phyloP scores from a whole-genome alignment of 1,284 basidiomycete genomes.

The Austroboletus niveus region DNA sequence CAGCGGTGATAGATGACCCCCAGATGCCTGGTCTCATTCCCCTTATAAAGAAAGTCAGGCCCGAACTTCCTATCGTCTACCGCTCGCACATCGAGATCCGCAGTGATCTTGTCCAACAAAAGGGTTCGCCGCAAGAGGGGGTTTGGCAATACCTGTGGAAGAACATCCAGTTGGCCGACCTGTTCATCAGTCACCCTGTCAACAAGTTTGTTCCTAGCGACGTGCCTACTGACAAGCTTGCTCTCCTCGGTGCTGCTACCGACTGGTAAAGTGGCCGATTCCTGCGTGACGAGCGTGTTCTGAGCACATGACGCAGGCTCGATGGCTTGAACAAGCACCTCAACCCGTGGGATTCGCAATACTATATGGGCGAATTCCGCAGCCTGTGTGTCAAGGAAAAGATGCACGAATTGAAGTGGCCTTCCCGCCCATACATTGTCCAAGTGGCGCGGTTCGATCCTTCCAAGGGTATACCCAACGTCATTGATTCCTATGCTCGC shows the following conservation, averaged over 20 bases:
- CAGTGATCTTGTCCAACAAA: constrained; percentile 69
- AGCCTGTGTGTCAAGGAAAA: constrained; percentile 70
- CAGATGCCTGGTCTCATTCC: constrained; percentile 88
- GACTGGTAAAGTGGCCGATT: constrained; percentile 56
- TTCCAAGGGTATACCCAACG: constrained; percentile 73
- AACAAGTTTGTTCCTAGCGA: constrained; percentile 85
- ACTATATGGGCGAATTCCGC: constrained; percentile 82
- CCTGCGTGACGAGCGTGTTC: neutral
- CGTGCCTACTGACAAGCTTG: constrained; percentile 69
- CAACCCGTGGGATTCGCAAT: constrained; percentile 70
- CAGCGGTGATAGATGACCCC: constrained; percentile 58
- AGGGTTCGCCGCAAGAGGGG: constrained; percentile 79
- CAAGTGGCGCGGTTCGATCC: constrained; percentile 87
- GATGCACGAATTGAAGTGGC: constrained; percentile 78
- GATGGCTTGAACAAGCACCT: constrained; percentile 88
- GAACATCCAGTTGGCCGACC: constrained; percentile 79
- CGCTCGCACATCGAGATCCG: constrained; percentile 90
- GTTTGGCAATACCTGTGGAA: constrained; percentile 91
- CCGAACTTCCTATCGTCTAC: constrained; percentile 82
- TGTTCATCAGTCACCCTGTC: constrained; percentile 91
- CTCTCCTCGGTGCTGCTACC: constrained; percentile 74
- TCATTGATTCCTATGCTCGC: constrained; percentile 78
- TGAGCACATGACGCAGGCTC: constrained; percentile 47
- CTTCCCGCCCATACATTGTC: constrained; percentile 74
- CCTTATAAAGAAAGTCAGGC: constrained; percentile 76